Conservation (phyloP, 2,329 filamentous ascomycete genomes). For the Pseudopyricularia javanii region DNA sequence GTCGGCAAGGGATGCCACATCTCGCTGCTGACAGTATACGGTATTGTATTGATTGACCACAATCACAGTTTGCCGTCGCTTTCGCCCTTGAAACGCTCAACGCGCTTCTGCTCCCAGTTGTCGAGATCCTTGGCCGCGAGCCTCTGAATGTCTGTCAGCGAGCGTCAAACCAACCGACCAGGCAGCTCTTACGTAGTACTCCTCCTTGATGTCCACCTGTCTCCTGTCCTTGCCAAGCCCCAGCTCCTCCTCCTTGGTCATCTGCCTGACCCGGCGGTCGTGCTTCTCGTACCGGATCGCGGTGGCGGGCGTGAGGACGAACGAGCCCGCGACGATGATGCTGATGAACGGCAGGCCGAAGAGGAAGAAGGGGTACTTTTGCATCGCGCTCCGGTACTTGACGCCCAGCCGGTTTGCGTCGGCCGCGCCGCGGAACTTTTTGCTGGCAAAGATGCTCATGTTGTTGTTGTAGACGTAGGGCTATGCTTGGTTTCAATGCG, state of each 20-base stretch:
- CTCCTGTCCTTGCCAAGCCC: constrained; percentile 60
- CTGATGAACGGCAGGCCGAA: constrained; percentile 90
- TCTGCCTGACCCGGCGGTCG: constrained; percentile 75
- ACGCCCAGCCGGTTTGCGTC: constrained; percentile 59
- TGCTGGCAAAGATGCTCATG: constrained; percentile 55
- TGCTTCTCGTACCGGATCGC: constrained; percentile 89
- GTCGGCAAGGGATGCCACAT: too few relatives aligned
- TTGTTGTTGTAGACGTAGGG: background rate
- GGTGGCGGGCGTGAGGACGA: constrained; percentile 87
- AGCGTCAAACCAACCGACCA: background rate
- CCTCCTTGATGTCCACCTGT: constrained; percentile 70
- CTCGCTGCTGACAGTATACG: background rate
- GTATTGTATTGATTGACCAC: background rate
- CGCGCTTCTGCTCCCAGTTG: constrained; percentile 92
- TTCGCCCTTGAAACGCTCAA: constrained; percentile 81
- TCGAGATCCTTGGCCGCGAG: constrained; percentile 83
- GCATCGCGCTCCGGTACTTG: constrained; percentile 63
- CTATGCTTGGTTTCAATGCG: background rate
- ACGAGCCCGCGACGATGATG: constrained; percentile 83
- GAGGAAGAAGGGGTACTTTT: constrained; percentile 73
- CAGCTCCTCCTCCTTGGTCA: constrained; percentile 78
- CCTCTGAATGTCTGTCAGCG: constrained; percentile 34
- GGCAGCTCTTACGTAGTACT: constrained; percentile 60
- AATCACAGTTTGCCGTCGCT: constrained; percentile 65
- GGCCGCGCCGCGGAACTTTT: constrained; percentile 57